These are phyloP conservation scores for Cryptomeria japonica DNA, from an alignment of 75 land plant species.

Conservation along the genomic window DNA sequence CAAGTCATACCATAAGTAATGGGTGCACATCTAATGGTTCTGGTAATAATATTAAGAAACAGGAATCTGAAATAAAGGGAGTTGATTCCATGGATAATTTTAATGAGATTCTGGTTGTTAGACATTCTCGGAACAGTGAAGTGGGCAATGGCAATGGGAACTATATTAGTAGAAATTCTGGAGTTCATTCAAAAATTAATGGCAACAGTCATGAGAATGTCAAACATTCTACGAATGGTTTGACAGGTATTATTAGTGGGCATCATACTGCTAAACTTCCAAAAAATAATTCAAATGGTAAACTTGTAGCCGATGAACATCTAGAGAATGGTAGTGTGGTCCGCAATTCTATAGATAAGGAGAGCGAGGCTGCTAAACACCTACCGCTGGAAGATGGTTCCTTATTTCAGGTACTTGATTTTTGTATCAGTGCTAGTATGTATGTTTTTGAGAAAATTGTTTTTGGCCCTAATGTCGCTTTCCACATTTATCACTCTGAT, in stretches of 20 bases:
- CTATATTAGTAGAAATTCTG: not conserved
- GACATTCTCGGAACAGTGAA: not conserved
- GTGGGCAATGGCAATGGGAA: not conserved
- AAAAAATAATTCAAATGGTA: no score
- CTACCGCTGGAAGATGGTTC: not conserved
- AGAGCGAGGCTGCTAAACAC: not conserved
- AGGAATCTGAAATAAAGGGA: not conserved
- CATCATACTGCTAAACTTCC: no score
- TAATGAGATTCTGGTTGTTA: slow-evolving; percentile 1
- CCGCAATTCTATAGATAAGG: not conserved
- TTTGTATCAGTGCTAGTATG: not conserved
- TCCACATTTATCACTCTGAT: not conserved
- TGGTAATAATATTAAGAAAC: not conserved
- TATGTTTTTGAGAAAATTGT: not conserved
- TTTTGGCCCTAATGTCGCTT: not conserved
- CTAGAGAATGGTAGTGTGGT: not conserved
- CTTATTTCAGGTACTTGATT: not conserved
- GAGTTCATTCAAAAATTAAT: not conserved
- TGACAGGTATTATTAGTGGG: not conserved
- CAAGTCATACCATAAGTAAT: not conserved
- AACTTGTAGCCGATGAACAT: not conserved
- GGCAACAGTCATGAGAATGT: not conserved
- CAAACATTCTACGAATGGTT: not conserved
- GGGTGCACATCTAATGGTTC: not conserved
- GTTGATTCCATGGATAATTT: not conserved